phyloP scores from a whole-genome alignment of 2,329 filamentous ascomycete genomes.

The Rosellinia necatrix region DNA sequence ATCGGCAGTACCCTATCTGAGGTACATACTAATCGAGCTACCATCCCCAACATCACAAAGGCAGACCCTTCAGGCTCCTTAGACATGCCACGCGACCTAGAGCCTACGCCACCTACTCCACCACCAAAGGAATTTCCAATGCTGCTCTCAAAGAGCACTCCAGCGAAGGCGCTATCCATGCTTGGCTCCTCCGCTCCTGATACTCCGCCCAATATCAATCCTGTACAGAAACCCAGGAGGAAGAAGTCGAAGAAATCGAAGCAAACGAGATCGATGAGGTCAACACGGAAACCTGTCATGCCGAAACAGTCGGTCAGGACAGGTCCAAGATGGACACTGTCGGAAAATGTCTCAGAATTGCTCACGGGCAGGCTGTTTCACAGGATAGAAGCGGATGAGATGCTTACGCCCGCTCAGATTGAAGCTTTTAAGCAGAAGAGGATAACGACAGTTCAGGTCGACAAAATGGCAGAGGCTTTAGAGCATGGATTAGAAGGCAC shows the following conservation, averaged over 20 bases:
- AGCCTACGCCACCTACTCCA: conserved; percentile 27
- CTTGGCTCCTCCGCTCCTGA: conserved; percentile 5
- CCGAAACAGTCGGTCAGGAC: conserved; percentile 37
- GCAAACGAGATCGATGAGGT: conserved; percentile 31
- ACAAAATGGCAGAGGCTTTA: conserved; percentile 40
- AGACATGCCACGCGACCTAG: conserved; percentile 14
- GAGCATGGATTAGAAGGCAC: conserved; percentile 45
- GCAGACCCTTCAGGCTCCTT: conserved; percentile 31
- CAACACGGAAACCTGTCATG: conserved; percentile 33
- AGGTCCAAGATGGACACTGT: conserved; percentile 56
- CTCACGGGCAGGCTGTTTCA: conserved; percentile 60
- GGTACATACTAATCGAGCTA: conserved; percentile 39
- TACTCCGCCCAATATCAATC: conserved; percentile 1
- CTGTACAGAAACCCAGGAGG: conserved; percentile 45
- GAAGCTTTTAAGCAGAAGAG: conserved; percentile 51
- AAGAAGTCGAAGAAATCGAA: conserved; percentile 43
- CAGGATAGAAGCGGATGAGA: conserved; percentile 62
- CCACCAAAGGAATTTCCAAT: conserved; percentile 27
- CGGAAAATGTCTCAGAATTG: conserved; percentile 62
- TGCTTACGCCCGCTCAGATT: conserved; percentile 58
- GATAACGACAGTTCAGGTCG: conserved; percentile 40
- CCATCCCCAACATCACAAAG: conserved; percentile 30
- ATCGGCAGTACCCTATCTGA: conserved; percentile 49
- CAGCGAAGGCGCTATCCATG: background rate
- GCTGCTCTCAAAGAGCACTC: conserved; percentile 14